Evolutionary conservation across 768 basidiomycete genomes (phyloP), one percentile per base, ranked within the genome.

Genomic region (Termitomyces sp.): DNA sequence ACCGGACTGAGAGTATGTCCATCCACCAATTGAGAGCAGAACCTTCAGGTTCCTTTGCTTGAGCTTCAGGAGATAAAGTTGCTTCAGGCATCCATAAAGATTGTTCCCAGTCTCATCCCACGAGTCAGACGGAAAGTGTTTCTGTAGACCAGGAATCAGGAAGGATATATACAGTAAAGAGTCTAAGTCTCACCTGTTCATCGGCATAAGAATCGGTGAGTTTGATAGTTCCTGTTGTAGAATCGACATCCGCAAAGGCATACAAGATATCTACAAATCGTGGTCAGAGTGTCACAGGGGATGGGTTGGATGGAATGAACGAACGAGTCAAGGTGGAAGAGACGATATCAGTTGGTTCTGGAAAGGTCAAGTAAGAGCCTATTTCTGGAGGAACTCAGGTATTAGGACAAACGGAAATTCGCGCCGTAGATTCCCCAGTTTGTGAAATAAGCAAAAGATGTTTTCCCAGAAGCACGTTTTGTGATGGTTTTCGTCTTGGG

Each of bases 51-150:
- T 78, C 65, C 86, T 76, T 63, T 85, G 76, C 44, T 79, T 67
- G 40, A 87, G 67, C 68, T 89, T 89, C 58, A 87, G 64, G 45
- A 87, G 74, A 66, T 73, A 74, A 32, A 88, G 76, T 67, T 92
- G 91, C 73, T 92, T 92, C 65, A 94, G 71, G 68, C 84, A 86
- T 0, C 90, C 90, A 60, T 91, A 94, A 5, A 92, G 72, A 64
- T 92, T 92, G 68, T 84, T 90, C 20, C 90, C 91, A 1, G 74
- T 60, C 20, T 91, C 89, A 62, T 76, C 74, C 90, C 88, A 91
- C 11, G 83, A 83, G 65, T 92, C 90, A 3, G 79, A 78, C 0
- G 86, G 74, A 72, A 79, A 89, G 62, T 83, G 86, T 82, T 87
- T 87, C 86, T 88, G 62, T 6, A 45, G 18, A 47, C 38, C 20